Conservation (phyloP, 2,329 filamentous ascomycete species). For the Scedosporium minutisporum region DNA sequence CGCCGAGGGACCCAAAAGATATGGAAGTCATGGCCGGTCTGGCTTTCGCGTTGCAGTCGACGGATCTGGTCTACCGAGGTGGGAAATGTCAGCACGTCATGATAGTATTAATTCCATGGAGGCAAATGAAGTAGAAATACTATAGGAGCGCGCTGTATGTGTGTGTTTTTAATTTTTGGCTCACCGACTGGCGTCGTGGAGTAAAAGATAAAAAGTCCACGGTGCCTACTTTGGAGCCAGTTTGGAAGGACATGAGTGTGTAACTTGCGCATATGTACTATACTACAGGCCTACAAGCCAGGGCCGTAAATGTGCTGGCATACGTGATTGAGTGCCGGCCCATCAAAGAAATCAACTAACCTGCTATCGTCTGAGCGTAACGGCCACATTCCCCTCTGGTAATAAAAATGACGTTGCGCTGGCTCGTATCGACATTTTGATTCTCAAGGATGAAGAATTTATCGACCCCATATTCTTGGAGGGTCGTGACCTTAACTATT, state of each 20-base stretch:
- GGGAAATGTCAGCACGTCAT: slow-evolving; percentile 47
- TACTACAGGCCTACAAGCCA: not conserved
- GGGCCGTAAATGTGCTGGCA: not conserved
- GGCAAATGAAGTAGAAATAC: not conserved
- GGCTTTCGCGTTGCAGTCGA: slow-evolving; percentile 75
- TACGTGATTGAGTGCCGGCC: not conserved
- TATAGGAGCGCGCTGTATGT: slow-evolving; percentile 3
- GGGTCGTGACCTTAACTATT: slow-evolving; percentile 87
- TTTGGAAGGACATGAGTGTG: slow-evolving; percentile 1
- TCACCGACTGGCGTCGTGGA: slow-evolving; percentile 9
- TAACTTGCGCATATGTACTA: not conserved
- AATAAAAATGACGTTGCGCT: slow-evolving; percentile 91
- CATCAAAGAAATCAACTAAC: slow-evolving; percentile 45
- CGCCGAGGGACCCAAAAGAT: slow-evolving; percentile 93
- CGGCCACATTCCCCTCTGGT: slow-evolving; percentile 81
- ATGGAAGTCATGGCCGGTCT: slow-evolving; percentile 89
- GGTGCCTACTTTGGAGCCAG: slow-evolving; percentile 44
- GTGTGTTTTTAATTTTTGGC: slow-evolving; percentile 11
- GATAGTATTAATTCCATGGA: slow-evolving; percentile 21
- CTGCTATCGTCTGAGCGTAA: slow-evolving; percentile 77
- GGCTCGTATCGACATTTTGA: slow-evolving; percentile 85
- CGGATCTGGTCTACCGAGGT: slow-evolving; percentile 70
- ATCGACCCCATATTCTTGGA: slow-evolving; percentile 96
- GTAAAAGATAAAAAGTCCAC: slow-evolving; percentile 28
- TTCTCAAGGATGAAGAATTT: slow-evolving; percentile 97